phyloP scores from a whole-genome alignment of 1,284 basidiomycete genomes.

The Kalmanozyma brasiliensis region DNA sequence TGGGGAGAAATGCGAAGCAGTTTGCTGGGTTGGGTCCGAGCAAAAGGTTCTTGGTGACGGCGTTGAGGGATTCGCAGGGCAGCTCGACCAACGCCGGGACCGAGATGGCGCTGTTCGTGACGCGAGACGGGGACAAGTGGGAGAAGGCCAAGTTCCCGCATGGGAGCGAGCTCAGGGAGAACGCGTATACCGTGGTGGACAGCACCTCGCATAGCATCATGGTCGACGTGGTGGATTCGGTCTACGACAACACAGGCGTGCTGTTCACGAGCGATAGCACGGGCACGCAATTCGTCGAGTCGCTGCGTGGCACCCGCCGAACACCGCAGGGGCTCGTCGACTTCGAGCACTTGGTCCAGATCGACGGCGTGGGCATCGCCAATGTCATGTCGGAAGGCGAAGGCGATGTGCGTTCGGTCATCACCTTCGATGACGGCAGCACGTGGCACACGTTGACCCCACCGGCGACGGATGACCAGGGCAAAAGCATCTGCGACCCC shows the following conservation, averaged over 20 bases:
- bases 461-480: constrained; percentile 75
- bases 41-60: constrained; percentile 61
- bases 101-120: constrained; percentile 64
- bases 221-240: constrained; percentile 78
- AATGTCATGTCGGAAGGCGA: constrained; percentile 78
- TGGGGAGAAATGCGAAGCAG: constrained; percentile 57
- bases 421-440: constrained; percentile 93
- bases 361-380: constrained; percentile 92
- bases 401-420: constrained; percentile 79
- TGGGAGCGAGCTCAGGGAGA: constrained; percentile 82
- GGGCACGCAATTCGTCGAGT: constrained; percentile 93
- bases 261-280: constrained; percentile 94
- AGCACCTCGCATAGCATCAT: constrained; percentile 89
- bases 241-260: constrained; percentile 79
- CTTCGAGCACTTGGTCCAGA: constrained; percentile 87
- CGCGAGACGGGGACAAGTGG: constrained; percentile 58
- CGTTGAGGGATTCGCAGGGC: constrained; percentile 55
- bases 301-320: constrained; percentile 87
- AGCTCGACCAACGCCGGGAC: constrained; percentile 26
- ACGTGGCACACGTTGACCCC: constrained; percentile 79
- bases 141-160: constrained; percentile 76
- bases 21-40: constrained; percentile 63
- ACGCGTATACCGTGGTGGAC: constrained; percentile 95
- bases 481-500: constrained; percentile 76
- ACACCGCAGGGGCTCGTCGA: constrained; percentile 90